phyloP scores from a whole-genome alignment of 257 asterid species.

The Ilex asprella region DNA sequence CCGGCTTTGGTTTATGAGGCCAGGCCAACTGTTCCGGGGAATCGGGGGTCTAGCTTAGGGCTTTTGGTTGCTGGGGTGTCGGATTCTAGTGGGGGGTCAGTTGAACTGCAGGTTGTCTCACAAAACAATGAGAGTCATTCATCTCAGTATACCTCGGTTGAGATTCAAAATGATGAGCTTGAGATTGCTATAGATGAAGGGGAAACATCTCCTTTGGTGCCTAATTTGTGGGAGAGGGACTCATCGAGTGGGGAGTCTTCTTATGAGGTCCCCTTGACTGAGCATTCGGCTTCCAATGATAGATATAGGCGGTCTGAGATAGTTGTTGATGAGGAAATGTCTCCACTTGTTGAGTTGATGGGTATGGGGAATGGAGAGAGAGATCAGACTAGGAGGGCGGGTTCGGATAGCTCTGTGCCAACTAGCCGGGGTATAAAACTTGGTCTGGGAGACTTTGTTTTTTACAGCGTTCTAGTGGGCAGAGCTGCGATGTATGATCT shows the following conservation, averaged over 20 bases:
- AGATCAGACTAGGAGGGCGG: constrained; percentile 11
- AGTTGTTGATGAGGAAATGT: neutral
- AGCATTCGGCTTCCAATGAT: neutral
- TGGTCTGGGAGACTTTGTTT: constrained; percentile 91
- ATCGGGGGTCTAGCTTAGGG: constrained; percentile 42
- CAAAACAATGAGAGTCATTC: no score
- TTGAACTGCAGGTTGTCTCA: constrained; percentile 48
- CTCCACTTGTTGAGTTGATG: constrained; percentile 12
- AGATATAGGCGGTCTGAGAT: neutral
- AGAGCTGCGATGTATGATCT: constrained; percentile 98
- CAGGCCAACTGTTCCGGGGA: constrained; percentile 49
- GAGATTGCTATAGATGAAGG: constrained; percentile 54
- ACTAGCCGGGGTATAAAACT: constrained; percentile 65
- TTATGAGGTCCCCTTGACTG: neutral
- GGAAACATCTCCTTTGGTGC: constrained; percentile 63
- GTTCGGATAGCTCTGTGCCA: constrained; percentile 21
- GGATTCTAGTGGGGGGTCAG: constrained; percentile 19
- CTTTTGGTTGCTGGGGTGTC: constrained; percentile 40
- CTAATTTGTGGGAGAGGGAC: constrained; percentile 25
- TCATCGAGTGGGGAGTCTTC: neutral
- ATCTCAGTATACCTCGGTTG: constrained; percentile 3
- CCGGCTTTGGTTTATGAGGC: constrained; percentile 50
- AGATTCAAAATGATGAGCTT: constrained; percentile 31
- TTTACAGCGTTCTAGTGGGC: constrained; percentile 91
- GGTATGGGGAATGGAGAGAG: constrained; percentile 24